Evolutionary conservation across 2,329 filamentous ascomycete genomes (phyloP).

Genomic region (Neospermospora avenae): DNA sequence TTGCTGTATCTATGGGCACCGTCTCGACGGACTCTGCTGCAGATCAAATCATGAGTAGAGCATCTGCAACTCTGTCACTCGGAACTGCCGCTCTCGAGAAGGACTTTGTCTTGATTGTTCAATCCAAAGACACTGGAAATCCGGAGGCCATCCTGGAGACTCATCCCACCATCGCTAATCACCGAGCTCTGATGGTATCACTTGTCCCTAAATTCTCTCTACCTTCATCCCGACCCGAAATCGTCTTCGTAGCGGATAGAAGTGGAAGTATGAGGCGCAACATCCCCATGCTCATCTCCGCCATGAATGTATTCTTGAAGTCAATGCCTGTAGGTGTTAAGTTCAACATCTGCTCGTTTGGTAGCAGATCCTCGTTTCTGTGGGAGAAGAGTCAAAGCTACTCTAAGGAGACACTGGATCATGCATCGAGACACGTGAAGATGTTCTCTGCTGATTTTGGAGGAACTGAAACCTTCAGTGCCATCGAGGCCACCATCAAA

Average conservation of each 20-base stretch:
- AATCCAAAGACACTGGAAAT: constrained; percentile 56
- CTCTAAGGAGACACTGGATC: constrained; percentile 41
- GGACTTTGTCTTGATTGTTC: constrained; percentile 66
- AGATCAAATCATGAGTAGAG: constrained; percentile 53
- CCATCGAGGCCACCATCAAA: constrained; percentile 44
- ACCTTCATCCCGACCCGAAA: constrained; percentile 52
- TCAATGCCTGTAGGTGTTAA: constrained; percentile 60
- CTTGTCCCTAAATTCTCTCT: constrained; percentile 68
- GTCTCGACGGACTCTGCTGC: constrained; percentile 45
- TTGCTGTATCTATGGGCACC: constrained; percentile 61
- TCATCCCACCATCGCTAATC: constrained; percentile 57
- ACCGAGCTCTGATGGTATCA: constrained; percentile 67
- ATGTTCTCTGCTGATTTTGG: constrained; percentile 47
- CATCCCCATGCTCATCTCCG: constrained; percentile 51
- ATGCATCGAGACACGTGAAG: constrained; percentile 43
- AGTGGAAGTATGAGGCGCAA: constrained; percentile 62
- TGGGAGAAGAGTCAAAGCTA: constrained; percentile 48
- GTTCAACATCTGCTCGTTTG: constrained; percentile 72
- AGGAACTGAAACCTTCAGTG: constrained; percentile 50
- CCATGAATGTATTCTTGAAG: constrained; percentile 62
- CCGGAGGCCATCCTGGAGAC: constrained; percentile 64
- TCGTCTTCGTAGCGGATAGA: constrained; percentile 71
- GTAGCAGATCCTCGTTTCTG: constrained; percentile 44
- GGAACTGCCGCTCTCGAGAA: constrained; percentile 51
- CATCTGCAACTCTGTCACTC: constrained; percentile 58